These are phyloP conservation scores for Candida boidinii DNA, from an alignment of 805 yeast genomes.

Conservation along the genomic window DNA sequence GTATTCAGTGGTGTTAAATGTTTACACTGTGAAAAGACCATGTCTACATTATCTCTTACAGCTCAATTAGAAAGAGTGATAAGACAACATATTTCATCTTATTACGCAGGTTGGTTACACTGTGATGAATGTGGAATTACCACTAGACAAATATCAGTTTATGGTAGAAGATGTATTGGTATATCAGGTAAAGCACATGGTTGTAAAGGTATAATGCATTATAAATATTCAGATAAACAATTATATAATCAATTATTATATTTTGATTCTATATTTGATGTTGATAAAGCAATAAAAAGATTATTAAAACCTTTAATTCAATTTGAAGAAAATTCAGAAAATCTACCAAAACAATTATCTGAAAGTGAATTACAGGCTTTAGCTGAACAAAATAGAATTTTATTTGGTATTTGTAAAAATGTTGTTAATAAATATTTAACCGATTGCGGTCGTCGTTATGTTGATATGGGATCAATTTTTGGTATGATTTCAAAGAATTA, in stretches of 20 bases:
- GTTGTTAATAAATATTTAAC: constrained; percentile 66
- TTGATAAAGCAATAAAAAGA: constrained; percentile 60
- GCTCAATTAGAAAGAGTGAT: constrained; percentile 70
- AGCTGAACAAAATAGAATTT: constrained; percentile 68
- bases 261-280: constrained; percentile 71
- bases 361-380: constrained; percentile 60
- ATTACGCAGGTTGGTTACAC: constrained; percentile 77
- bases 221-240: constrained; percentile 67
- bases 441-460: constrained; percentile 84
- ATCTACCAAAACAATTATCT: constrained; percentile 17
- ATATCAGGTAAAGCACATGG: constrained; percentile 49
- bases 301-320: constrained; percentile 46
- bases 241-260: constrained; percentile 82
- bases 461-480: constrained; percentile 77
- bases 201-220: constrained; percentile 77
- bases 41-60: constrained; percentile 49
- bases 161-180: constrained; percentile 80
- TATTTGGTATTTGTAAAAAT: constrained; percentile 42
- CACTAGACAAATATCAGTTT: constrained; percentile 82
- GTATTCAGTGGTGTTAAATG: constrained; percentile 69
- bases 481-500: too few species aligned
- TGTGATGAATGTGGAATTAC: constrained; percentile 85
- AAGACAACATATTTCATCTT: constrained; percentile 59
- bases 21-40: constrained; percentile 41
- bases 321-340: constrained; percentile 12